Evolutionary conservation across 1,284 basidiomycete genomes (phyloP).

Genomic region (Pseudozyma sp.): DNA sequence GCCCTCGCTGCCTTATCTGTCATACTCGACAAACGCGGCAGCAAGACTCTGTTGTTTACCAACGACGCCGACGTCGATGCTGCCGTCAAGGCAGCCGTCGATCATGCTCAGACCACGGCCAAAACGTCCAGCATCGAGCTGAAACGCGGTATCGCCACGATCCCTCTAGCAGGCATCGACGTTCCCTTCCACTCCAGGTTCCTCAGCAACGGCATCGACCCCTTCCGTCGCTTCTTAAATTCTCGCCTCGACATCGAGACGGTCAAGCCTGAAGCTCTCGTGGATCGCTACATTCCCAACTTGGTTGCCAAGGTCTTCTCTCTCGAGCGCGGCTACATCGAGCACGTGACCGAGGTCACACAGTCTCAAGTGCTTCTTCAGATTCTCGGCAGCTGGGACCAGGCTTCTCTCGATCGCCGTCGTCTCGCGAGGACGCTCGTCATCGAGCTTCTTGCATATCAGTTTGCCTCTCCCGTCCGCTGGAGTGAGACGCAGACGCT

Average conservation of each 20-base stretch:
- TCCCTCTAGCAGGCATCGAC: slow-evolving; percentile 83
- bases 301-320: slow-evolving; percentile 88
- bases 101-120: slow-evolving; percentile 64
- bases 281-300: slow-evolving; percentile 72
- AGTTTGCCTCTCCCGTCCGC: slow-evolving; percentile 80
- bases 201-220: slow-evolving; percentile 93
- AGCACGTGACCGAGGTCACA: slow-evolving; percentile 74
- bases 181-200: slow-evolving; percentile 99
- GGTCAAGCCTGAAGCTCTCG: slow-evolving; percentile 75
- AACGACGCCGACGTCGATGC: slow-evolving; percentile 82
- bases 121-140: slow-evolving; percentile 89
- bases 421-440: slow-evolving; percentile 93
- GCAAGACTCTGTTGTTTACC: slow-evolving; percentile 77
- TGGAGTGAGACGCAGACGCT: slow-evolving; percentile 99
- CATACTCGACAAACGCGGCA: slow-evolving; percentile 96
- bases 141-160: slow-evolving; percentile 85
- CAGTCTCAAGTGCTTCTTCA: slow-evolving; percentile 73
- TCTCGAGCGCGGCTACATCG: background rate
- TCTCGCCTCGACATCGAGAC: slow-evolving; percentile 90
- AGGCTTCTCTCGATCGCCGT: slow-evolving; percentile 80
- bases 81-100: slow-evolving; percentile 74
- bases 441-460: slow-evolving; percentile 95
- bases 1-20: slow-evolving; percentile 93
- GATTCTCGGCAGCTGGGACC: slow-evolving; percentile 88
- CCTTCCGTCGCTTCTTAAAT: slow-evolving; percentile 91